A percentile compares a stretch with the other conserved stretches of the same genome.
phyloP scores from a whole-genome alignment of 495 filamentous ascomycete species.

The Neurospora sp. region DNA sequence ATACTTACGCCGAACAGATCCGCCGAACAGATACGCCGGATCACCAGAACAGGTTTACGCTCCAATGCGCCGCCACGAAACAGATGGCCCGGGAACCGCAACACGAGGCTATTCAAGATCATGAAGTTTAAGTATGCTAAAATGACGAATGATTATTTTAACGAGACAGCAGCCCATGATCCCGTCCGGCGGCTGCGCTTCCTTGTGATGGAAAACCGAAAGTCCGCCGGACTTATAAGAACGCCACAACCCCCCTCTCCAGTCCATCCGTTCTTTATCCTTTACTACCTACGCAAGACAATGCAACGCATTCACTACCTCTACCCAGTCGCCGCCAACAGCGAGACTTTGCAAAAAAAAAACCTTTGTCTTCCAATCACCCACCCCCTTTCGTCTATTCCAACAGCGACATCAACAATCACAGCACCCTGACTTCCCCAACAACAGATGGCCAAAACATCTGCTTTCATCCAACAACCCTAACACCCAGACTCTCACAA shows the following conservation, averaged over 20 bases:
- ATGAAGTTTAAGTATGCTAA: neutral
- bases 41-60: neutral
- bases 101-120: neutral
- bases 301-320: neutral
- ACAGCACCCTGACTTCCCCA: neutral
- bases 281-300: neutral
- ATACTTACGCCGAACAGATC: too few species aligned
- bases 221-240: neutral
- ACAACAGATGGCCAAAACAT: neutral
- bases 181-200: neutral
- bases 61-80: neutral
- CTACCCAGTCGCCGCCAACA: neutral
- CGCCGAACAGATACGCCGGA: neutral
- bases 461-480: neutral
- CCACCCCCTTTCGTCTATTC: neutral
- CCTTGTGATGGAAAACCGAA: neutral
- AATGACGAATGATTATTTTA: neutral
- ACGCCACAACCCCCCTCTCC: neutral
- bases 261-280: neutral
- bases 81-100: neutral
- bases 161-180: neutral
- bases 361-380: neutral
- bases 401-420: neutral
- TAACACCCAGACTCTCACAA: neutral
- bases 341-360: neutral